A percentile compares a stretch with the other conserved stretches of the same genome.
phyloP scores from a whole-genome alignment of 2,329 filamentous ascomycete genomes.

The Stagonosporopsis vannaccii region DNA sequence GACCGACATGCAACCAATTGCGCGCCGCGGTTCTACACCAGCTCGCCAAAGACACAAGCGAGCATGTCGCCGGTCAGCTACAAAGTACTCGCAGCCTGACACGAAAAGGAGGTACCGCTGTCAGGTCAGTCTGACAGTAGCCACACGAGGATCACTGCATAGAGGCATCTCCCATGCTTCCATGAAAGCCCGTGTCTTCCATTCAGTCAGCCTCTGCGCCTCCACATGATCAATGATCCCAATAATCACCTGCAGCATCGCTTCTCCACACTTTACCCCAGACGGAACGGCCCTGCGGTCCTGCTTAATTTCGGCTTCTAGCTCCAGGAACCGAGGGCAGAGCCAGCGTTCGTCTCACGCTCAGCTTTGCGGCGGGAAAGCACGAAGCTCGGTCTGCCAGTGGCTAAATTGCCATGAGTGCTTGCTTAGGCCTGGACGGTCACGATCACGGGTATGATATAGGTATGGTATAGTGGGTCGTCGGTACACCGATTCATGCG shows the following conservation, averaged over 20 bases:
- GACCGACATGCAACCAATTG: conserved; percentile 14
- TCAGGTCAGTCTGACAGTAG: conserved; percentile 16
- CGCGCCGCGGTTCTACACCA: conserved; percentile 12
- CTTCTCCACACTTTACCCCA: conserved; percentile 24
- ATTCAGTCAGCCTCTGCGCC: conserved; percentile 17
- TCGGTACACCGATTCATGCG: conserved; percentile 17
- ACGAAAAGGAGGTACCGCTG: conserved; percentile 9
- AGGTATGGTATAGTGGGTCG: neutral
- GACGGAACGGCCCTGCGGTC: conserved; percentile 20
- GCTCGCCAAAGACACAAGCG: neutral
- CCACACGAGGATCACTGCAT: conserved; percentile 14
- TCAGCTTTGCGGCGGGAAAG: conserved; percentile 16
- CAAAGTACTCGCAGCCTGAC: neutral
- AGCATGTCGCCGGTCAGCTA: conserved; percentile 3
- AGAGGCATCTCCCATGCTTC: conserved; percentile 3
- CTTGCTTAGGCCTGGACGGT: conserved; percentile 5
- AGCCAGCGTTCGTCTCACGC: conserved; percentile 2
- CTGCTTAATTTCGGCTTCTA: conserved; percentile 22
- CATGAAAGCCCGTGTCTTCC: conserved; percentile 5
- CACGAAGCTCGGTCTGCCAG: conserved; percentile 15
- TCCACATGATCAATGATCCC: conserved; percentile 18
- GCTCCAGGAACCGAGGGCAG: conserved; percentile 17
- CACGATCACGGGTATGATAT: neutral
- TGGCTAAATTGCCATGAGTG: conserved; percentile 19
- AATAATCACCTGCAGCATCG: conserved; percentile 20